Conservation (phyloP, 176 grass and related monocot species). For the Stipa capillata region DNA sequence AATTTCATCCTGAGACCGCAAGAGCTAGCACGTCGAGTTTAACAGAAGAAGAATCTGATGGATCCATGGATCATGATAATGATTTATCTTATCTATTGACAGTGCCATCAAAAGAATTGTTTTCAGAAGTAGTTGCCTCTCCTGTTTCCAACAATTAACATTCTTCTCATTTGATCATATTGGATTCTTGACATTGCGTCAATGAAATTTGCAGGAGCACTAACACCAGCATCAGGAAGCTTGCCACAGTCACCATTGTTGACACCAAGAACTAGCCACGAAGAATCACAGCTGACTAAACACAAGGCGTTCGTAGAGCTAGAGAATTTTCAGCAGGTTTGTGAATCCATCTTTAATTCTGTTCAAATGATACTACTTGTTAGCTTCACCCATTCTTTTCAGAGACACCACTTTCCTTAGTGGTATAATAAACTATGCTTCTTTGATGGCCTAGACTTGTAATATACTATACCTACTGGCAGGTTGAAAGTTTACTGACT, state of each 20-base stretch:
- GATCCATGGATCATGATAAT: slow-evolving; percentile 23
- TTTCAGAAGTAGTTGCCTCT: slow-evolving; percentile 42
- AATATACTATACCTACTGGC: too few relatives aligned
- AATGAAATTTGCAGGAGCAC: slow-evolving; percentile 27
- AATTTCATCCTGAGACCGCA: too few relatives aligned
- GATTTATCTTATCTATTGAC: slow-evolving; percentile 21
- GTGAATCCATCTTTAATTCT: background rate
- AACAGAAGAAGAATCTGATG: slow-evolving; percentile 25
- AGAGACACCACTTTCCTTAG: background rate
- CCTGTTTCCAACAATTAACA: background rate
- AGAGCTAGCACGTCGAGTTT: too few relatives aligned
- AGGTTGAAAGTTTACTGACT: slow-evolving; percentile 53
- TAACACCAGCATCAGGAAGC: slow-evolving; percentile 38
- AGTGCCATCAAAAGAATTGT: slow-evolving; percentile 38
- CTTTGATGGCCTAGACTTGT: background rate
- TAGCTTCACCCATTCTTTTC: background rate
- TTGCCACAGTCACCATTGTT: slow-evolving; percentile 58
- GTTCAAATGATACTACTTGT: background rate
- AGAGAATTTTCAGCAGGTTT: slow-evolving; percentile 90
- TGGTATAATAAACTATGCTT: background rate
- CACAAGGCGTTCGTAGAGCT: slow-evolving; percentile 60
- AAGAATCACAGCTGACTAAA: slow-evolving; percentile 56
- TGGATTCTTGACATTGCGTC: slow-evolving; percentile 1
- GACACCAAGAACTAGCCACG: slow-evolving; percentile 67
- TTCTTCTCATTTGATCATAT: background rate